phyloP scores from a whole-genome alignment of 257 asterid species.

The Capsicum chinense region DNA sequence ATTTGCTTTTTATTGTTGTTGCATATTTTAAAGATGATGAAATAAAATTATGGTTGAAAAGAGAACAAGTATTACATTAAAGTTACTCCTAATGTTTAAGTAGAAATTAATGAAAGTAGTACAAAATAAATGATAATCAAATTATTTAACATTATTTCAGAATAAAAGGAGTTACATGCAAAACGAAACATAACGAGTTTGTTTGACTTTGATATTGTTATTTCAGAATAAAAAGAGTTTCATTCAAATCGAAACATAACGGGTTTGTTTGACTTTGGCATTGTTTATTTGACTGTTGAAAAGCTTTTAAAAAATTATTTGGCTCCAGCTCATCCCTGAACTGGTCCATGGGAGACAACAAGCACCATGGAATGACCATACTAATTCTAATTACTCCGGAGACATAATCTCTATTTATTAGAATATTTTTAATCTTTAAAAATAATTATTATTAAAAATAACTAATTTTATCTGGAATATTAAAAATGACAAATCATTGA shows the following conservation, averaged over 20 bases:
- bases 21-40: not conserved
- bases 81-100: not conserved
- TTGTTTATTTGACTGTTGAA: not conserved
- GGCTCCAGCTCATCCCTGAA: not conserved
- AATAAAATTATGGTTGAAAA: not conserved
- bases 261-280: not conserved
- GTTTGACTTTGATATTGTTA: not conserved
- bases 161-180: not conserved
- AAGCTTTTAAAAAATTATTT: not conserved
- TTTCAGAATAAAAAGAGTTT: not conserved
- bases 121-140: not conserved
- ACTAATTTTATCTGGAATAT: not conserved
- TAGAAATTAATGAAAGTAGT: not conserved
- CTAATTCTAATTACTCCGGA: not conserved
- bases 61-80: not conserved
- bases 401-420: not conserved
- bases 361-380: not conserved
- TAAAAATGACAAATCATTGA: no score
- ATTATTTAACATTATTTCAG: not conserved
- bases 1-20: no score
- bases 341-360: not conserved
- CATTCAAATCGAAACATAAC: not conserved
- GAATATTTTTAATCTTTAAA: not conserved
- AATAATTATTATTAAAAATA: not conserved
- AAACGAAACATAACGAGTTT: not conserved